Conservation (phyloP, 2,329 filamentous ascomycete species). For the Torrubiellomyces zombiae region DNA sequence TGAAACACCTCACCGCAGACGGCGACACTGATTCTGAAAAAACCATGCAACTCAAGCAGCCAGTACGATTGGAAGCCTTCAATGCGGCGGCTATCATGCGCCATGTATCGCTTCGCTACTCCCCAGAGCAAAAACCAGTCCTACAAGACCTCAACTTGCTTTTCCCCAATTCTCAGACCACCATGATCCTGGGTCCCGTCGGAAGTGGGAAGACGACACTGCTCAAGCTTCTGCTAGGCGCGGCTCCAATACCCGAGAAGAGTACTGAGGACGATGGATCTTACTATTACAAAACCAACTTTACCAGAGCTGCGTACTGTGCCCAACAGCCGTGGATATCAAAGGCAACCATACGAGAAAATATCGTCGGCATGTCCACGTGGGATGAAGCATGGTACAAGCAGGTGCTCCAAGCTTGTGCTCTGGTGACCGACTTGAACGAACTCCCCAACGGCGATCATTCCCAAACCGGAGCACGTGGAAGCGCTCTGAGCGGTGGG, state of each 20-base stretch:
- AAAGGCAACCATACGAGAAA: conserved; percentile 8
- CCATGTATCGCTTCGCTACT: conserved; percentile 3
- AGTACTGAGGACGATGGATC: no score
- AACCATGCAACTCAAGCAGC: neutral
- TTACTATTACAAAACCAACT: no score
- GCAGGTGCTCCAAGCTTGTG: conserved; percentile 6
- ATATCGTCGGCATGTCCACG: conserved; percentile 8
- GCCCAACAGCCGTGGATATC: conserved; percentile 9
- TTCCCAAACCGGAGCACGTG: conserved; percentile 7
- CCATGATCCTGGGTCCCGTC: conserved; percentile 8
- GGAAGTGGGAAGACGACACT: conserved; percentile 9
- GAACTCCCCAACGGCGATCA: conserved; percentile 8
- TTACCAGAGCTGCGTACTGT: conserved; percentile 8
- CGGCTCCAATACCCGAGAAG: conserved; percentile 5
- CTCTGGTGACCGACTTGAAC: conserved; percentile 6
- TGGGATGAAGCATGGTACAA: conserved; percentile 8
- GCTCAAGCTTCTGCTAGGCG: conserved; percentile 7
- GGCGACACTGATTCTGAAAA: conserved; percentile 1
- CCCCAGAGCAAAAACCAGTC: conserved; percentile 1
- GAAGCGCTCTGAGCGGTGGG: conserved; percentile 10
- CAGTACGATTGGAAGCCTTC: neutral
- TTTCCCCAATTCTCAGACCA: conserved; percentile 3
- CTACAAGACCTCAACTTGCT: conserved; percentile 4
- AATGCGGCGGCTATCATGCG: conserved; percentile 1
- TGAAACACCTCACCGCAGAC: no score